Evolutionary conservation across 2,329 filamentous ascomycete genomes (phyloP).

Genomic region (Xylaria polymorpha): DNA sequence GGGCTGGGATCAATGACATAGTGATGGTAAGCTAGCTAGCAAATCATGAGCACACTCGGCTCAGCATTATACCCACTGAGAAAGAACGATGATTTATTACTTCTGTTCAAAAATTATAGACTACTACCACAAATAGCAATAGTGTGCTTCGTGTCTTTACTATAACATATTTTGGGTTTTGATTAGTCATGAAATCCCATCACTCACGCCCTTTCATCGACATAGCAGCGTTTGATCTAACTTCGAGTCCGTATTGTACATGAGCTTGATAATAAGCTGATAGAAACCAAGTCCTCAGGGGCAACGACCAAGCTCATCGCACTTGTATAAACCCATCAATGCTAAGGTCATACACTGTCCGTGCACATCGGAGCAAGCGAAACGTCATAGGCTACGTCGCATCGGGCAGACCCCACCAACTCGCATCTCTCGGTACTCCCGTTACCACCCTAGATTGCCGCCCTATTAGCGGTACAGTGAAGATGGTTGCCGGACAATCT

Average conservation of each 20-base stretch:
- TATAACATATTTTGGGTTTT: neutral
- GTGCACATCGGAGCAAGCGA: neutral
- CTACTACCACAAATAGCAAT: neutral
- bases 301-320: neutral
- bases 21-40: conserved; percentile 5
- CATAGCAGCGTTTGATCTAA: conserved; percentile 1
- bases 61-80: conserved; percentile 3
- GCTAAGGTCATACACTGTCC: neutral
- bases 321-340: neutral
- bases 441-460: neutral
- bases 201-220: neutral
- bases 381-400: conserved; percentile 8
- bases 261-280: neutral
- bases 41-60: neutral
- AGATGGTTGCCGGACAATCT: conserved; percentile 16
- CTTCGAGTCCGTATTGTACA: conserved; percentile 6
- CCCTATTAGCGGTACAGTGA: neutral
- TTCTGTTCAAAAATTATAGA: neutral
- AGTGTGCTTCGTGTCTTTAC: neutral
- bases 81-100: neutral
- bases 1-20: conserved; percentile 2
- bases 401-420: neutral
- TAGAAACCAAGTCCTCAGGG: neutral
- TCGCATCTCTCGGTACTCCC: neutral
- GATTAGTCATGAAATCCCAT: neutral